Conservation (phyloP, 1,284 basidiomycete genomes). For the Irpex sp. region DNA sequence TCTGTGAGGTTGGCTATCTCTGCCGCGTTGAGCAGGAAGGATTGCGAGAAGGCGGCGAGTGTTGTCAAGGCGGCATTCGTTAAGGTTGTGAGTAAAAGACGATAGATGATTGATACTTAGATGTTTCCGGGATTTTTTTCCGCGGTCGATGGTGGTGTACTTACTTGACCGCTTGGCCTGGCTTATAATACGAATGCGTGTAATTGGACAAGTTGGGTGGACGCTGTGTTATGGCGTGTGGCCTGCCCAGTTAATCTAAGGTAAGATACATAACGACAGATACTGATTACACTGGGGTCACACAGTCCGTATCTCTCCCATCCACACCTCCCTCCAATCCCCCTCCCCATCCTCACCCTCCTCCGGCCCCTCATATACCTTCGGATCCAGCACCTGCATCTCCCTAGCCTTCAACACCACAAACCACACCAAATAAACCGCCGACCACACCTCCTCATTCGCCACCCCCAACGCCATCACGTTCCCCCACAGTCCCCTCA, state of each 20-base stretch:
- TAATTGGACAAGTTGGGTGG: neutral
- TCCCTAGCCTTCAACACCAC: neutral
- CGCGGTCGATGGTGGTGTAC: slow-evolving; percentile 1
- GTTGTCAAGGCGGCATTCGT: slow-evolving; percentile 71
- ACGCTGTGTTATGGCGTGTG: neutral
- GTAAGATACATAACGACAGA: too few species aligned
- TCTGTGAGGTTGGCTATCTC: slow-evolving; percentile 82
- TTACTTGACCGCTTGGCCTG: neutral
- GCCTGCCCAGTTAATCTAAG: too few species aligned
- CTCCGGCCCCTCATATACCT: neutral
- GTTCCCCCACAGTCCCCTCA: neutral
- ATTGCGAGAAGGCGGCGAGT: slow-evolving; percentile 83
- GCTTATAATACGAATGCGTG: neutral
- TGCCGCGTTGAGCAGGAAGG: slow-evolving; percentile 79
- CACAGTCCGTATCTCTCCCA: neutral
- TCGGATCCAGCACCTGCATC: neutral
- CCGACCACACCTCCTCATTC: neutral
- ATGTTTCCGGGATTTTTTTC: neutral
- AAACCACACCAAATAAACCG: neutral
- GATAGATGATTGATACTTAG: slow-evolving; percentile 19
- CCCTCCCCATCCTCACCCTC: neutral
- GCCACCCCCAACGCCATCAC: neutral
- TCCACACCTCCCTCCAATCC: neutral
- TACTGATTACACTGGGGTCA: neutral
- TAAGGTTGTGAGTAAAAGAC: slow-evolving; percentile 58